Base-by-base conservation (phyloP, 2,329 filamentous ascomycete species). In the Delphinella strobiligena region DNA sequence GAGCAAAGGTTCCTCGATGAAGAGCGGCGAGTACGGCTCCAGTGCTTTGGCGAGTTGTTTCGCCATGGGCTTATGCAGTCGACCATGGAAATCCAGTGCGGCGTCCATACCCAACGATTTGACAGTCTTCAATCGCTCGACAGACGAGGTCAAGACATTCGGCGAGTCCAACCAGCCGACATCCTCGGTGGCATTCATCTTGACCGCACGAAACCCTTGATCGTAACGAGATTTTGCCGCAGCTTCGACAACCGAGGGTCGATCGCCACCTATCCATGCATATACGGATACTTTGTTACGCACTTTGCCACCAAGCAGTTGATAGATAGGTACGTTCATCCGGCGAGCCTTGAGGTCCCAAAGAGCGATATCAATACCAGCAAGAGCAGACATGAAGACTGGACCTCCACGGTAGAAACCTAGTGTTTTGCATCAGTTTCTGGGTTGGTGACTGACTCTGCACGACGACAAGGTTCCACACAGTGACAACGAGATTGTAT, bases 171-270 rank as follows among this genome's bases (percentile, higher is more conserved):
- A 65, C 80, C 80, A 85, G 45, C 74, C 78, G 1, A 85, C 59
- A 45, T 85, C 81, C 51, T 80, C 78, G 0, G 81, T 86, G 8
- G 71, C 82, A 53, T 86, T 85, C 81, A 86, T 86, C 54, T 86
- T 86, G 40, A 85, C 69, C 2, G 72, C 67, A 2, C 63, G 74
- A 53, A 82, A 79, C 0, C 78, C 78, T 54, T 81, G 76, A 9
- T 64, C 60, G 48, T 70, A 67, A 3, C 75, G 67, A 8, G 63
- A 65, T 48, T 71, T 67, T 3, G 43, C 46, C 2, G 46, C 46
- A 16, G 32, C 53, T 49, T 75, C 72, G 2, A 86, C 71, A 48
- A 83, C 80, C 10, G 61, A 58, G 0, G 81, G 81, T 2, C 79
- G 62, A 47, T 85, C 80, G 3, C 80, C 81, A 2, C 80, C 81